Percentiles rank a stretch among this genome's conserved stretches.
These are phyloP conservation scores for Rhazya stricta DNA, from an alignment of 257 asterid species.

Conservation along the genomic window DNA sequence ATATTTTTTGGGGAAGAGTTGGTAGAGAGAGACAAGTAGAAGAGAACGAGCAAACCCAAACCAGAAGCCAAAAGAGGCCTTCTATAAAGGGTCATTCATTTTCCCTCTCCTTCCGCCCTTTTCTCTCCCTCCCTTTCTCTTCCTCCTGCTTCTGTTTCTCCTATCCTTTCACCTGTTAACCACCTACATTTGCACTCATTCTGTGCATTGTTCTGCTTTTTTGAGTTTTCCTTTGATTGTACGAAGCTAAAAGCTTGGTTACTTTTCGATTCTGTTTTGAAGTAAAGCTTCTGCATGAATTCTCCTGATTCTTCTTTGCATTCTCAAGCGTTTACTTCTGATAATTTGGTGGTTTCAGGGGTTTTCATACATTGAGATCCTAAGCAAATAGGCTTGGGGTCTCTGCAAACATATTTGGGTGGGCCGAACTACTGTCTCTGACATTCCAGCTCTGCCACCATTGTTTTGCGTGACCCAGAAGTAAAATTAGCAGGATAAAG, in stretches of 20 bases:
- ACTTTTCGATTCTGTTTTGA: not conserved
- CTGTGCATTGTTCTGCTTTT: not conserved
- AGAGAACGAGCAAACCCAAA: constrained; percentile 25
- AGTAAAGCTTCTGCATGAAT: not conserved
- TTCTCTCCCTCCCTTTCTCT: not conserved
- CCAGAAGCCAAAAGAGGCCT: constrained; percentile 33
- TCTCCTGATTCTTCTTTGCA: not conserved
- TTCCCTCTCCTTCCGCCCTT: constrained; percentile 34
- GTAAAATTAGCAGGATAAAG: constrained; percentile 26
- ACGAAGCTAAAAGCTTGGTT: not conserved
- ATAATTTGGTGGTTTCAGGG: constrained; percentile 17
- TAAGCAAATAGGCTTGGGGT: constrained; percentile 5
- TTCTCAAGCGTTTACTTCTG: constrained; percentile 5
- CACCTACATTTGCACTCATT: constrained; percentile 18
- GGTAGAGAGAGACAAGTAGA: not conserved
- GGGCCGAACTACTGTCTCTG: constrained; percentile 51
- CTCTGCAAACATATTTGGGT: constrained; percentile 22
- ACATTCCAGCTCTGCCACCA: constrained; percentile 54
- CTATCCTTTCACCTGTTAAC: not conserved
- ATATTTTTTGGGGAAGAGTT: constrained; percentile 2
- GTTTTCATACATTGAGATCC: constrained; percentile 5
- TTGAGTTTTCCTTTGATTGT: not conserved
- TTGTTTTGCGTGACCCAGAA: constrained; percentile 47
- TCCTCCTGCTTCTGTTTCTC: constrained; percentile 16
- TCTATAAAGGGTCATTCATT: constrained; percentile 51